A percentile compares a stretch with the other conserved stretches of the same genome.
These are phyloP conservation scores for Ettlia oleoabundans DNA, from an alignment of 139 green algal genomes.

Conservation along the genomic window DNA sequence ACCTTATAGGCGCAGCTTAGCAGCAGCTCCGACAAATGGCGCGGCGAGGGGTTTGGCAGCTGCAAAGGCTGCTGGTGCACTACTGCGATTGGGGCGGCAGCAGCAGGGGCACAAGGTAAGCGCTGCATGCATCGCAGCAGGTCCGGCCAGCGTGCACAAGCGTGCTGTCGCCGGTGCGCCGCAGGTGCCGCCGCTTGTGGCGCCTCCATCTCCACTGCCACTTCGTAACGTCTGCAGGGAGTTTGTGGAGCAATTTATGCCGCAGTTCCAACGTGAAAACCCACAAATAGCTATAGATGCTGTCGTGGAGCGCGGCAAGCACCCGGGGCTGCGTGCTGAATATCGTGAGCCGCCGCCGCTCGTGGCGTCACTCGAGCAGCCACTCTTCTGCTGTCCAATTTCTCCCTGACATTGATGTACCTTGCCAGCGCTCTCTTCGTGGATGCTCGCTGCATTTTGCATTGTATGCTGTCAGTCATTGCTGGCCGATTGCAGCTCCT, in stretches of 20 bases:
- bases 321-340: conserved; percentile 42
- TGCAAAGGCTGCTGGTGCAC: conserved; percentile 45
- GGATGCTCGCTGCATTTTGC: too few relatives aligned
- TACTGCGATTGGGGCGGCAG: conserved; percentile 55
- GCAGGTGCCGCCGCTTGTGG: not conserved
- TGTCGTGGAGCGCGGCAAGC: conserved; percentile 28
- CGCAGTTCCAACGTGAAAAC: conserved; percentile 47
- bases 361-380: too few relatives aligned
- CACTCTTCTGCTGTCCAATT: too few relatives aligned
- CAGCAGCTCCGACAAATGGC: conserved; percentile 36
- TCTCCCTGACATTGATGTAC: too few relatives aligned
- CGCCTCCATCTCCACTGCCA: not conserved
- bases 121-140: too few relatives aligned
- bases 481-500: too few relatives aligned
- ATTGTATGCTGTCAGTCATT: too few relatives aligned
- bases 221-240: conserved; percentile 33
- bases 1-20: not conserved
- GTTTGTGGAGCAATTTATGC: conserved; percentile 46
- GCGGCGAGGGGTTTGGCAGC: conserved; percentile 53
- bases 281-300: conserved; percentile 46
- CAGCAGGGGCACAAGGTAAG: conserved; percentile 50
- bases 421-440: too few relatives aligned
- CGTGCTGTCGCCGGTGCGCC: not conserved
- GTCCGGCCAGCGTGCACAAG: too few relatives aligned
- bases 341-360: conserved; percentile 32